These are phyloP conservation scores for Neoconidiobolus thromboides DNA, from an alignment of 371 early-diverging fungal species.

Conservation along the genomic window DNA sequence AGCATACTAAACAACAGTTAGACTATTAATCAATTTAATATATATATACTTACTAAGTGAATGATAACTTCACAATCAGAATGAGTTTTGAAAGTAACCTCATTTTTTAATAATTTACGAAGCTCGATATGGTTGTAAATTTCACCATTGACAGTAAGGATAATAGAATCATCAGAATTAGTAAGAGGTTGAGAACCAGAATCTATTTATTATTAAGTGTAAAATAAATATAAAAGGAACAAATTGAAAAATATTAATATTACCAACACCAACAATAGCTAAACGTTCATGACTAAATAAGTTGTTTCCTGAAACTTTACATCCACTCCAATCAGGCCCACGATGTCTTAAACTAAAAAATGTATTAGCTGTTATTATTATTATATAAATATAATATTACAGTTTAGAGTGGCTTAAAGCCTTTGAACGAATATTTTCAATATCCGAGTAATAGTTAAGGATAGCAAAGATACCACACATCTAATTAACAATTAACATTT, in stretches of 20 bases:
- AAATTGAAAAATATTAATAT: slow-evolving; percentile 10
- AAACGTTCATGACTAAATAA: slow-evolving; percentile 90
- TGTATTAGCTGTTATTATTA: neutral
- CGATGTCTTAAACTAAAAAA: slow-evolving; percentile 56
- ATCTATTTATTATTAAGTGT: slow-evolving; percentile 18
- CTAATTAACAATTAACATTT: too few relatives aligned
- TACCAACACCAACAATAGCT: slow-evolving; percentile 92
- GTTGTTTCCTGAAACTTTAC: slow-evolving; percentile 51
- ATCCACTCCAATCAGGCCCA: slow-evolving; percentile 94
- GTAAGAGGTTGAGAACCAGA: slow-evolving; percentile 89
- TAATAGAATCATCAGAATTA: slow-evolving; percentile 60
- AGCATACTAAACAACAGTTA: slow-evolving; percentile 39
- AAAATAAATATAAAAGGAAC: too few relatives aligned
- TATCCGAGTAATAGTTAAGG: slow-evolving; percentile 64
- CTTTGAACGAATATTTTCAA: slow-evolving; percentile 51
- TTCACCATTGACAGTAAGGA: slow-evolving; percentile 89
- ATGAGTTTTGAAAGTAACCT: slow-evolving; percentile 64
- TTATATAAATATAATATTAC: slow-evolving; percentile 22
- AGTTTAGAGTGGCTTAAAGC: slow-evolving; percentile 74
- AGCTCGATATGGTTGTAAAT: slow-evolving; percentile 92
- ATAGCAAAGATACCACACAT: slow-evolving; percentile 96
- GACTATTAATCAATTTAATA: neutral
- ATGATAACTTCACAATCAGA: slow-evolving; percentile 94
- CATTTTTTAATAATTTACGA: slow-evolving; percentile 44
- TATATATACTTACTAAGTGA: slow-evolving; percentile 46